Evolutionary conservation across 2,329 filamentous ascomycete genomes (phyloP).

Genomic region (Colletotrichum destructivum): DNA sequence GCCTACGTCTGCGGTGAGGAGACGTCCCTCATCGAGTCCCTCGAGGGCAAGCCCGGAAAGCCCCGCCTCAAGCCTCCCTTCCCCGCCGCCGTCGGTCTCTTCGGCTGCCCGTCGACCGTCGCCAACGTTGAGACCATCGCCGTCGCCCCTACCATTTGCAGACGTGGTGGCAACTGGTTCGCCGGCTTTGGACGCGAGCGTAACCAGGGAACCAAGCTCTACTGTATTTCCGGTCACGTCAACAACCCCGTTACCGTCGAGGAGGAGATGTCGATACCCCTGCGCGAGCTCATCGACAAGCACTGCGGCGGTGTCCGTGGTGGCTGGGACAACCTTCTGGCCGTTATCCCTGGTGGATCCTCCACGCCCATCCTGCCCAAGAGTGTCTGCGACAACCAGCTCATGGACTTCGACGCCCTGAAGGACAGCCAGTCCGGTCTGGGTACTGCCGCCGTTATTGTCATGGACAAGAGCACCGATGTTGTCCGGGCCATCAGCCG

Average conservation of each 20-base stretch:
- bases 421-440: conserved; percentile 99
- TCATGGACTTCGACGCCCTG: conserved; percentile 99
- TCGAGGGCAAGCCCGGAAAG: conserved; percentile 99
- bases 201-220: conserved; percentile 97
- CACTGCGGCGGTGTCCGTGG: conserved; percentile 97
- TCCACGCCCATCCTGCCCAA: conserved; percentile 97
- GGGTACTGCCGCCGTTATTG: conserved; percentile 96
- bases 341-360: conserved; percentile 95
- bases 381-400: conserved; percentile 89
- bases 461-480: conserved; percentile 99
- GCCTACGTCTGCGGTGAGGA: conserved; percentile 99
- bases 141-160: conserved; percentile 94
- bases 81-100: conserved; percentile 96
- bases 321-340: conserved; percentile 97
- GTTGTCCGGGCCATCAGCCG: conserved; percentile 94
- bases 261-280: conserved; percentile 98
- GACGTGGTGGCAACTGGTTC: conserved; percentile 94
- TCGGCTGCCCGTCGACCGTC: conserved; percentile 97
- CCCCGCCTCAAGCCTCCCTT: conserved; percentile 98
- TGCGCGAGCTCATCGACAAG: conserved; percentile 96
- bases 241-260: conserved; percentile 99
- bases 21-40: conserved; percentile 96
- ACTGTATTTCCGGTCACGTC: conserved; percentile 98
- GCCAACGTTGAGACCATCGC: conserved; percentile 98
- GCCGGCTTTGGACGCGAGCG: conserved; percentile 94